phyloP scores from a whole-genome alignment of 257 asterid genomes.

The Plectranthus barbatus region DNA sequence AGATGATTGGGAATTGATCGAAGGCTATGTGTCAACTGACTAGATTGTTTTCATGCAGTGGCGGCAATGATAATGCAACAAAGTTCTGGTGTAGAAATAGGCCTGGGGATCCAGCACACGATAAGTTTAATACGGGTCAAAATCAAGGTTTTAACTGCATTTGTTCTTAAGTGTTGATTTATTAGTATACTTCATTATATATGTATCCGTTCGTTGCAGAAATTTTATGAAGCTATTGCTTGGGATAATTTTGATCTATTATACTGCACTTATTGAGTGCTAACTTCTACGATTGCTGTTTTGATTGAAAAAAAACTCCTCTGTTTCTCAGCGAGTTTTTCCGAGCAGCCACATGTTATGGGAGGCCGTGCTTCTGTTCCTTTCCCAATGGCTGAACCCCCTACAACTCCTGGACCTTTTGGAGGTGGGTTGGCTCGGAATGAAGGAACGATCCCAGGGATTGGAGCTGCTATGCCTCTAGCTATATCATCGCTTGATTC shows the following conservation, averaged over 20 bases:
- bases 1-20: neutral
- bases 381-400: conserved; percentile 56
- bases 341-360: conserved; percentile 51
- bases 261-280: neutral
- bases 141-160: conserved; percentile 42
- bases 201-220: conserved; percentile 6
- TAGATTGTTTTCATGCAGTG: conserved; percentile 61
- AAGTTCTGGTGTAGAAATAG: conserved; percentile 99
- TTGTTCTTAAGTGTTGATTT: neutral
- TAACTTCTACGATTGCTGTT: neutral
- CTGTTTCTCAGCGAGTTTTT: conserved; percentile 41
- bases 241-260: neutral
- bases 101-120: conserved; percentile 94
- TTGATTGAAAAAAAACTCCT: neutral
- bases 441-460: conserved; percentile 96
- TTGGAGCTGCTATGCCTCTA: conserved; percentile 97
- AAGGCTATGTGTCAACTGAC: neutral
- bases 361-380: conserved; percentile 55
- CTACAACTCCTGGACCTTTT: conserved; percentile 80
- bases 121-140: conserved; percentile 53
- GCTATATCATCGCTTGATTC: conserved; percentile 61
- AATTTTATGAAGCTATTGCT: neutral
- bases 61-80: conserved; percentile 92
- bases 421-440: conserved; percentile 71
- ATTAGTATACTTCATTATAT: neutral